Evolutionary conservation across 2,329 filamentous ascomycete species (phyloP), one percentile per base, ranked within the genome.

Genomic region (Colletotrichum kahawae): DNA sequence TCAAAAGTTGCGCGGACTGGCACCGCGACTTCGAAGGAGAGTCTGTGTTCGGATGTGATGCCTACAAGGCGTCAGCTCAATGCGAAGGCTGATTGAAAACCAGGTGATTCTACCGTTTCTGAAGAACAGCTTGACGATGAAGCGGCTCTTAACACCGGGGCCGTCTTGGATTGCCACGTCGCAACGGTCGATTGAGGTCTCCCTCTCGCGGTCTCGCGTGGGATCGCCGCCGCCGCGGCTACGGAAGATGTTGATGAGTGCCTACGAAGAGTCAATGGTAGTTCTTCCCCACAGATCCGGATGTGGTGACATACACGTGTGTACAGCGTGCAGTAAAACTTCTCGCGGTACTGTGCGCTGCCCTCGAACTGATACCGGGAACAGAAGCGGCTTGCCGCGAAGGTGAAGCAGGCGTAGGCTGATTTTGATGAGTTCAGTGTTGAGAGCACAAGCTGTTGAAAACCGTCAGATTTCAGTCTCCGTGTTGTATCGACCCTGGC

Each of bases 341-440:
- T 90, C 34, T 91, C 89, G 7, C 86, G 86, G 60, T 87, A 86
- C 77, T 88, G 87, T 9, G 85, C 82, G 38, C 79, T 84, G 24
- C 90, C 90, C 70, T 91, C 88, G 79, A 92, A 96, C 67, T 90
- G 89, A 83, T 95, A 96, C 43, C 89, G 90, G 8, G 92, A 90
- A 84, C 95, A 95, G 85, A 96, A 96, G 51, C 90, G 89, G 77
- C 87, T 90, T 54, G 90, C 89, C 57, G 93, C 87, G 68, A 96
- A 91, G 9, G 90, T 90, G 79, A 95, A 93, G 74, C 93, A 93
- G 31, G 93, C 92, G 82, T 96, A 96, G 21, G 93, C 94, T 5
- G 94, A 95, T 81, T 95, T 95, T 71, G 94, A 95, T n/a, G 91
- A 90, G 82, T 96, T 96, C 77, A 96, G 86, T 16, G 94, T 92